Percentiles rank a stretch among this genome's conserved stretches.
Conservation (phyloP, 1,284 basidiomycete genomes). For the Boletus sp. region DNA sequence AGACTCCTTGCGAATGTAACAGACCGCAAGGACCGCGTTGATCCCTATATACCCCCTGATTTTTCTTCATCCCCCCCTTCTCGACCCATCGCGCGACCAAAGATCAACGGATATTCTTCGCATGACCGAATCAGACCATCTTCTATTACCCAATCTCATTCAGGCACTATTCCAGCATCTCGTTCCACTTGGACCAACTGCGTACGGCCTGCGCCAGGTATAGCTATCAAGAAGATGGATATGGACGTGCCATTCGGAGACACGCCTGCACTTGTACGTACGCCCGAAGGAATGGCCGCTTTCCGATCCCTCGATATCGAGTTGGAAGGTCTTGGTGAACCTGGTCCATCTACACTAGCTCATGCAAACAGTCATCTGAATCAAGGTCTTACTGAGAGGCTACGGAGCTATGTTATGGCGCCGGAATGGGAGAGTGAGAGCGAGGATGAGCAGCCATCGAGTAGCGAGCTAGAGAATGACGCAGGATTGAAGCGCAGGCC, state of each 20-base stretch:
- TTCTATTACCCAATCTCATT: conserved; percentile 10
- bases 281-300: conserved; percentile 66
- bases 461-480: conserved; percentile 37
- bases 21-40: conserved; percentile 77
- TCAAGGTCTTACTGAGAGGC: conserved; percentile 18
- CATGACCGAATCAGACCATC: conserved; percentile 20
- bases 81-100: conserved; percentile 30
- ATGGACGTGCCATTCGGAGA: conserved; percentile 55
- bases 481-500: conserved; percentile 59
- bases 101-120: conserved; percentile 27
- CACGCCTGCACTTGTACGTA: conserved; percentile 72
- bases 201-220: conserved; percentile 10
- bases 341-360: conserved; percentile 31
- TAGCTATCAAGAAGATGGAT: conserved; percentile 13
- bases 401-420: conserved; percentile 34
- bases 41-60: conserved; percentile 45
- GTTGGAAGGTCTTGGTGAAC: conserved; percentile 32
- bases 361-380: conserved; percentile 27
- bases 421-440: conserved; percentile 41
- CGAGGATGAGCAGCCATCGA: conserved; percentile 30
- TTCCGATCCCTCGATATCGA: conserved; percentile 57
- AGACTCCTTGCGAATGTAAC: conserved; percentile 83
- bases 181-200: conserved; percentile 20
- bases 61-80: conserved; percentile 21
- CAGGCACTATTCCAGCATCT: conserved; percentile 3